A percentile compares a stretch with the other conserved stretches of the same genome.
Evolutionary conservation across 805 yeast genomes (phyloP).

Genomic region (Kodamaea nitidulidarum): DNA sequence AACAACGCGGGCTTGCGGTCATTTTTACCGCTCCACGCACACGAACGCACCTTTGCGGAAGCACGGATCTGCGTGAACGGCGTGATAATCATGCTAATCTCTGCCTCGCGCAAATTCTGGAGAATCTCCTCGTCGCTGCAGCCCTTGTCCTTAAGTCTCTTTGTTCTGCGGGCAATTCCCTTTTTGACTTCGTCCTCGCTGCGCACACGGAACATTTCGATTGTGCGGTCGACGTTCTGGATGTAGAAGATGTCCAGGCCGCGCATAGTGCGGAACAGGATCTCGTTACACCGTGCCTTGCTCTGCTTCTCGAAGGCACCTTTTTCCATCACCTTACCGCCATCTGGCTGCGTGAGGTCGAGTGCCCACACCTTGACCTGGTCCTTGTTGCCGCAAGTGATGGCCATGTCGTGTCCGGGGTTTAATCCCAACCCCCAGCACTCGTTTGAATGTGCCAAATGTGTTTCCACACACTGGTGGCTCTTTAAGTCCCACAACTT

Average conservation of each 20-base stretch:
- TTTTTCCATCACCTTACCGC: slow-evolving; percentile 45
- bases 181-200: slow-evolving; percentile 71
- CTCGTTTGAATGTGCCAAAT: slow-evolving; percentile 88
- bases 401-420: slow-evolving; percentile 37
- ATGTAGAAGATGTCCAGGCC: slow-evolving; percentile 49
- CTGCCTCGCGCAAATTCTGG: slow-evolving; percentile 37
- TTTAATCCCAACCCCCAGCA: slow-evolving; percentile 78
- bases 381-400: slow-evolving; percentile 78
- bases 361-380: slow-evolving; percentile 81
- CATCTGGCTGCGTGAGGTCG: slow-evolving; percentile 51
- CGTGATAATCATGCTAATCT: slow-evolving; percentile 58
- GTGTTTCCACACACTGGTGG: slow-evolving; percentile 91
- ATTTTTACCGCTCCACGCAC: slow-evolving; percentile 53
- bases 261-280: slow-evolving; percentile 43
- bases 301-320: slow-evolving; percentile 76
- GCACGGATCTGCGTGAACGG: slow-evolving; percentile 69
- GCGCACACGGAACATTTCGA: slow-evolving; percentile 78
- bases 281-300: slow-evolving; percentile 61
- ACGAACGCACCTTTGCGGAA: slow-evolving; percentile 56
- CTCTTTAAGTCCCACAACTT: slow-evolving; percentile 91
- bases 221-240: slow-evolving; percentile 75
- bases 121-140: slow-evolving; percentile 53
- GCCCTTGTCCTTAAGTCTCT: slow-evolving; percentile 74
- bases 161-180: slow-evolving; percentile 71
- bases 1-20: slow-evolving; percentile 55